Percentiles rank a stretch among this genome's conserved stretches.
Evolutionary conservation across 1,284 basidiomycete species (phyloP).

Genomic region (Schizophyllum commune): DNA sequence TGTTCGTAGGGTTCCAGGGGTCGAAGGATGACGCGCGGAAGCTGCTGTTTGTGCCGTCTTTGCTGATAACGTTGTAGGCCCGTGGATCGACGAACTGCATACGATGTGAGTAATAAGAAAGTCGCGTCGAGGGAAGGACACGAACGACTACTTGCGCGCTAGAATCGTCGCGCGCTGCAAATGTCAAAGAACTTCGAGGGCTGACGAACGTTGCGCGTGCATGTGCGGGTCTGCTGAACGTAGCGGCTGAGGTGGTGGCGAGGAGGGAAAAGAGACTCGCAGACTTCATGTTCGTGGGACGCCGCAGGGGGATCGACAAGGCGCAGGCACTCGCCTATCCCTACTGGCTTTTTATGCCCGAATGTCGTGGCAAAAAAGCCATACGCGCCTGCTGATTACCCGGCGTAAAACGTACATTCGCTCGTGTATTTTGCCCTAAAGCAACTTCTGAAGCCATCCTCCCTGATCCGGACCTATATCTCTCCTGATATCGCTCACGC

Average conservation of each 20-base stretch:
- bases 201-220: background rate
- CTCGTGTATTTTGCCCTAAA: too few relatives aligned
- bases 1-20: conserved; percentile 30
- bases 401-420: too few relatives aligned
- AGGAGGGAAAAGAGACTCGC: background rate
- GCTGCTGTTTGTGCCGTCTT: conserved; percentile 18
- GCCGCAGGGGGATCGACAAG: background rate
- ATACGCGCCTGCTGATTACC: too few relatives aligned
- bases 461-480: background rate
- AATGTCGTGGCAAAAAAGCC: background rate
- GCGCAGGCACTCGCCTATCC: background rate
- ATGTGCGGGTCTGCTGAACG: background rate
- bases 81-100: conserved; percentile 33
- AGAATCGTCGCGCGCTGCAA: background rate
- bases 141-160: background rate
- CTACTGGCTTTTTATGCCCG: background rate
- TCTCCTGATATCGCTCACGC: background rate
- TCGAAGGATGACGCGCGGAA: conserved; percentile 31
- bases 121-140: background rate
- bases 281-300: background rate
- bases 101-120: background rate
- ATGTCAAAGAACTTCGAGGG: background rate
- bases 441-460: too few relatives aligned
- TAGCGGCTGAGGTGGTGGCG: background rate
- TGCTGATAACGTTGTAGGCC: conserved; percentile 35